Base-by-base conservation (phyloP, 805 yeast species). In the Alloascoidea africana region DNA sequence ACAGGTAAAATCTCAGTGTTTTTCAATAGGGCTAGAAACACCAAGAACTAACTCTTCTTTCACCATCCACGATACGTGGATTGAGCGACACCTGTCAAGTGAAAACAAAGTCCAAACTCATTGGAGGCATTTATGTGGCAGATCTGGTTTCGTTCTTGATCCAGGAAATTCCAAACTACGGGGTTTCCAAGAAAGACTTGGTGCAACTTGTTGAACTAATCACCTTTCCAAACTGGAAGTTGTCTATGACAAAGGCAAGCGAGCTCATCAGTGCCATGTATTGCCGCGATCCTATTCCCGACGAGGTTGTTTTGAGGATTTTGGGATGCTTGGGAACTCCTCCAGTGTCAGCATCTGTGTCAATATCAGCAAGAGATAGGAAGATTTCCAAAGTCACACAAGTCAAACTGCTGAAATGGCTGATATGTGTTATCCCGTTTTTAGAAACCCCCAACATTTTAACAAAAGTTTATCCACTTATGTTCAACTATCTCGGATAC, bases 401-500 rank as follows among this genome's bases (percentile, higher is more conserved):
- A 38, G 38, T 40, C 1, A 41, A 46, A 0, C 38, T 60, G 0
- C 42, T 54, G 16, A 49, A 47, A 19, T 62, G 67, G 67, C 38
- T 62, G 16, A 52, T 57, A 2, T 53, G 51, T 11, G 51, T 57
- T 0, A 50, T 46, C 35, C 41, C 56, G 2, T 43, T 50, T 18
- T 27, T 53, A 5, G 47, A 48, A 14, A 44, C 49, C 2, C 36
- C 42, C 3, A 33, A 36, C 4, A 34, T 47, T 5, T 45, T 48
- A 13, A 43, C 40, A 1, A 37, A 38, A 15, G 27, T 49, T 2
- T 50, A 50, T 34, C 54, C 62, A 2, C 15, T 53, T 5, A 47
- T 59, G 43, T 48, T 60, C 37, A 57, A 60, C 33, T 47, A 52
- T 15, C 47, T 65, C 49, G 56, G 56, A 38, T 56, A 47, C 36